Evolutionary conservation across 805 yeast genomes (phyloP), one percentile per base, ranked within the genome.

Genomic region (Deakozyma indianensis): DNA sequence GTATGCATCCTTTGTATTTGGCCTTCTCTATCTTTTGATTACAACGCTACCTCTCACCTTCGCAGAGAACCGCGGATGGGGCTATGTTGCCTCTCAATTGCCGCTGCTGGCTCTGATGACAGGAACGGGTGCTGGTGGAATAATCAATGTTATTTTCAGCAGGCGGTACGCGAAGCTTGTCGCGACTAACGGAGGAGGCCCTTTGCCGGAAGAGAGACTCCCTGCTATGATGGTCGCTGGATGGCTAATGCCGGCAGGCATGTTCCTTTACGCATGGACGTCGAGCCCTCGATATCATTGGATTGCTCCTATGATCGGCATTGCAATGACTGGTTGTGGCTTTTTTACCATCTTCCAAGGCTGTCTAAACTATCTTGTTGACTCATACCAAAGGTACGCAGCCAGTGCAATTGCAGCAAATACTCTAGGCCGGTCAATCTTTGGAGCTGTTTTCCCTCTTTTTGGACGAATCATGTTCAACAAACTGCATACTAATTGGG

Each of bases 351-450:
- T 75, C 43, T 78, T 78, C 67, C 75, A 75, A 51, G 77, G 80
- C 4, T 69, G 75, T 48, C 59, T 78, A 43, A 76, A 74, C 57
- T 78, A 78, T 53, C 62, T 79, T 48, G 74, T 79, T 43, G 83
- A 78, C 57, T 66, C 80, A 41, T 77, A 75, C 54, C 66, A 75
- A 28, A 60, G 67, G 41, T 72, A 68, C 50, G 75, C 82, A 5
- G 83, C 83, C 1, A 73, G 80, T 14, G 80, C 81, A 2, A 65
- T 77, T 46, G 82, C 84, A 2, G 82, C 78, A 3, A 76, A 77
- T 50, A 74, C 83, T 1, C 72, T 78, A 47, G 56, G 73, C 43
- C 67, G 83, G 56, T 75, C 82, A 0, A 59, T 70, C 3, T 71
- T 76, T 58, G 84, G 76, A 24, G 80, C 77, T 25, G 71, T 68